Evolutionary conservation across 768 basidiomycete species (phyloP), one percentile per base, ranked within the genome.

Genomic region (Rhizopogon rudus): DNA sequence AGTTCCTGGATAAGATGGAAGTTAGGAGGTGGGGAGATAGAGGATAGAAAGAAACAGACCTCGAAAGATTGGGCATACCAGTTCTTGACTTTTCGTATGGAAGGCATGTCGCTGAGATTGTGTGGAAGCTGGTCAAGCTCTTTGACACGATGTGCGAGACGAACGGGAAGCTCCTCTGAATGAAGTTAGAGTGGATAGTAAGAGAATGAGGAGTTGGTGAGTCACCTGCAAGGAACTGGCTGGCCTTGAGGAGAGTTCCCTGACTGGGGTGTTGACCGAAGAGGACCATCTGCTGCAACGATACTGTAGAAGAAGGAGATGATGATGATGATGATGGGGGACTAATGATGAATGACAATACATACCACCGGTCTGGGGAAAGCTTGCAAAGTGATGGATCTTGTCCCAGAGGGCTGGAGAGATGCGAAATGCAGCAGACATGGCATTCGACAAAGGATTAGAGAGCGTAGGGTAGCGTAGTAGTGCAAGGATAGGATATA

Each of bases 21-120:
- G 29, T 61, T 22, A 60, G 61, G 41, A 42, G 33, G 29, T 42
- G 53, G 52, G 42, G 28, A 25, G n/a, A 43, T 31, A 43, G 22
- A 39, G 45, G 17, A 22, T 20, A 37, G 51, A 45, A 51, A 2
- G 22, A 52, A 33, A 74, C 85, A 51, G 52, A 95, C 96, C 81
- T 98, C 91, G 70, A 99, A 98, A 14, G 91, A 93, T 75, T 98
- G 93, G 0, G 96, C 96, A 70, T 99, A 99, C 97, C 97, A 99
- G 65, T 96, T 88, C 75, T 94, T 95, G 57, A 99, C 91, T 67
- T 91, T 94, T 55, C 85, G 83, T 60, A 99, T 98, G 40, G 88
- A 90, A 0, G 88, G 84, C 96, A 97, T 97, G 44, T 82, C 81
- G 63, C 86, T 87, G 50, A 99, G 79, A 53, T 91, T 88, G 72